Percentiles rank a stretch among this genome's conserved stretches.
Conservation (phyloP, 2,329 filamentous ascomycete species). For the Stenocarpella maydis region DNA sequence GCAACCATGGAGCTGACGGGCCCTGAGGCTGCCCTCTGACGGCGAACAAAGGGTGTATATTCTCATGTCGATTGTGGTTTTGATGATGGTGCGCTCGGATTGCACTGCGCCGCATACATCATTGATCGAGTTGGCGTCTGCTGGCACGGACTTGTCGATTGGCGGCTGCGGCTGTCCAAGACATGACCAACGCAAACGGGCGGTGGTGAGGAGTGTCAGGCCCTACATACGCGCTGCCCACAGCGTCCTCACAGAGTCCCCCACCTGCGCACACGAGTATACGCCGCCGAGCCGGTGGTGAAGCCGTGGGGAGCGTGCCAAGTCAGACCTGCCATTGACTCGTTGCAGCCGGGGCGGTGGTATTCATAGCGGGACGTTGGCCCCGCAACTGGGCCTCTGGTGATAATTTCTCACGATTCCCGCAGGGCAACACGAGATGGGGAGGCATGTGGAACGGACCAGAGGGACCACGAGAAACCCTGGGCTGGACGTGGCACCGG, state of each 20-base stretch:
- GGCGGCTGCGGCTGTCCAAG: slow-evolving; percentile 4
- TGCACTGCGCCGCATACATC: slow-evolving; percentile 13
- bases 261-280: no score
- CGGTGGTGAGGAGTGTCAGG: background rate
- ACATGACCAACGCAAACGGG: background rate
- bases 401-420: slow-evolving; percentile 11
- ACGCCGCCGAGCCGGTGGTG: background rate
- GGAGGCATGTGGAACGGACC: no score
- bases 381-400: slow-evolving; percentile 13
- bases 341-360: slow-evolving; percentile 17
- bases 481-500: background rate
- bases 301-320: background rate
- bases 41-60: no score
- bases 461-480: background rate
- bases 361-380: slow-evolving; percentile 22
- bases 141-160: no score
- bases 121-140: slow-evolving; percentile 8
- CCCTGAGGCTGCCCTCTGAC: background rate
- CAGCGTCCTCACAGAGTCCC: no score
- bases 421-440: slow-evolving; percentile 22
- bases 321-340: slow-evolving; percentile 19
- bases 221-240: background rate
- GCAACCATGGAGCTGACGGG: background rate
- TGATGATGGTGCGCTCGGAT: background rate
- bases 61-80: background rate